These are phyloP conservation scores for Darksidea phi DNA, from an alignment of 495 filamentous ascomycete genomes.

Conservation along the genomic window DNA sequence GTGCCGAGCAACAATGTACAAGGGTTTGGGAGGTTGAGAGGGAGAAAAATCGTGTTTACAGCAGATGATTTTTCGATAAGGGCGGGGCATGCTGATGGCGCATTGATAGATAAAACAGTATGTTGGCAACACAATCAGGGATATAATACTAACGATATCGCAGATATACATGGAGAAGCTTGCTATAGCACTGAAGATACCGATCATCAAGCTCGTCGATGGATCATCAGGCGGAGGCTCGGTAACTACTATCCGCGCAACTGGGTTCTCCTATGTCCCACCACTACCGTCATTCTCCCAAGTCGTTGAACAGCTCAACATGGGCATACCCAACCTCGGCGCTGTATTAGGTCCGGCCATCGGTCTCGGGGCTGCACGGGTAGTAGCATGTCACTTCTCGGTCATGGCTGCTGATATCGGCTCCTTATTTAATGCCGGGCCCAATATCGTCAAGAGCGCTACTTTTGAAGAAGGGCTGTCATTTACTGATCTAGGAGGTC, in stretches of 20 bases:
- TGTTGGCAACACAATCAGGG: not conserved
- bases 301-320: conserved; percentile 57
- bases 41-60: conserved; percentile 57
- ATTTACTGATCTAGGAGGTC: conserved; percentile 57
- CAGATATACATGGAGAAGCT: conserved; percentile 54
- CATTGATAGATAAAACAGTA: conserved; percentile 55
- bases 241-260: conserved; percentile 57
- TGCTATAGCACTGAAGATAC: conserved; percentile 44
- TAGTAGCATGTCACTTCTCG: conserved; percentile 62
- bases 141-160: not conserved
- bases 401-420: conserved; percentile 66
- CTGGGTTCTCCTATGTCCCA: conserved; percentile 58
- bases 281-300: conserved; percentile 52
- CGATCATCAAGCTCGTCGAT: conserved; percentile 63
- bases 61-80: conserved; percentile 65
- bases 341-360: conserved; percentile 63
- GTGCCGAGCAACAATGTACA: conserved; percentile 59
- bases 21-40: conserved; percentile 52
- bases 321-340: conserved; percentile 62
- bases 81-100: conserved; percentile 62
- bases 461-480: conserved; percentile 61
- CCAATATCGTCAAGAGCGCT: conserved; percentile 57
- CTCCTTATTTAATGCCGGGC: conserved; percentile 62
- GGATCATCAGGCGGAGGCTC: conserved; percentile 62
- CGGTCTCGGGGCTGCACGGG: conserved; percentile 61